These are phyloP conservation scores for Naganishia albida DNA, from an alignment of 1,284 basidiomycete species.

Conservation along the genomic window DNA sequence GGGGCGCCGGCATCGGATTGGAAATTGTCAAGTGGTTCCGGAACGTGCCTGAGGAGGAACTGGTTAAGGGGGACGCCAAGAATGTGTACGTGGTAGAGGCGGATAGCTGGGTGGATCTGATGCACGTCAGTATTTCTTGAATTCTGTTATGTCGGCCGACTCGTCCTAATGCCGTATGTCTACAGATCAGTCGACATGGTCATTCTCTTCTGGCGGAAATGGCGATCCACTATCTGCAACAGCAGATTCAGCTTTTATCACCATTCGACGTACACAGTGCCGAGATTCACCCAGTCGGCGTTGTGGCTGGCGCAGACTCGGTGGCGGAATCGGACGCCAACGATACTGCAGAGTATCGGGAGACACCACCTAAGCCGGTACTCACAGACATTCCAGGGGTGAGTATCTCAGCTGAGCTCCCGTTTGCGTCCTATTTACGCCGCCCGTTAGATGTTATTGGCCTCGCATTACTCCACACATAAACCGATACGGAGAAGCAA, in stretches of 20 bases:
- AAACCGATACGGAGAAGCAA: conserved; percentile 34
- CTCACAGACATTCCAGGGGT: conserved; percentile 36
- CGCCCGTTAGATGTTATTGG: conserved; percentile 38
- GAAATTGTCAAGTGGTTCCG: conserved; percentile 46
- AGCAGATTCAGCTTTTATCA: conserved; percentile 49
- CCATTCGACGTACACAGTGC: conserved; percentile 31
- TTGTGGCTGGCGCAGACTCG: neutral
- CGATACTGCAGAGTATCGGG: neutral
- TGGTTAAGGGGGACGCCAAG: conserved; percentile 45
- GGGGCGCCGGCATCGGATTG: conserved; percentile 10
- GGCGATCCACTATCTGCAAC: conserved; percentile 45
- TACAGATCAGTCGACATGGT: conserved; percentile 47
- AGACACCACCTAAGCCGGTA: neutral
- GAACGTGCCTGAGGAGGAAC: conserved; percentile 40
- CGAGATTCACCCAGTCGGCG: neutral
- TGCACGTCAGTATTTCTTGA: conserved; percentile 43
- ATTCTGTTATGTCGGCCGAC: neutral
- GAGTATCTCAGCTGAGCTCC: conserved; percentile 9
- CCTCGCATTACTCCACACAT: conserved; percentile 38
- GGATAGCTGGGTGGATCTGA: conserved; percentile 46
- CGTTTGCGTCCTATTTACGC: conserved; percentile 7
- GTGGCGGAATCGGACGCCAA: neutral
- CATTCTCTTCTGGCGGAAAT: conserved; percentile 45
- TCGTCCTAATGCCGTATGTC: neutral
- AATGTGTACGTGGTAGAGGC: conserved; percentile 35